These are phyloP conservation scores for Coleophoma eucalyptorum DNA, from an alignment of 2,329 filamentous ascomycete genomes.

Conservation along the genomic window DNA sequence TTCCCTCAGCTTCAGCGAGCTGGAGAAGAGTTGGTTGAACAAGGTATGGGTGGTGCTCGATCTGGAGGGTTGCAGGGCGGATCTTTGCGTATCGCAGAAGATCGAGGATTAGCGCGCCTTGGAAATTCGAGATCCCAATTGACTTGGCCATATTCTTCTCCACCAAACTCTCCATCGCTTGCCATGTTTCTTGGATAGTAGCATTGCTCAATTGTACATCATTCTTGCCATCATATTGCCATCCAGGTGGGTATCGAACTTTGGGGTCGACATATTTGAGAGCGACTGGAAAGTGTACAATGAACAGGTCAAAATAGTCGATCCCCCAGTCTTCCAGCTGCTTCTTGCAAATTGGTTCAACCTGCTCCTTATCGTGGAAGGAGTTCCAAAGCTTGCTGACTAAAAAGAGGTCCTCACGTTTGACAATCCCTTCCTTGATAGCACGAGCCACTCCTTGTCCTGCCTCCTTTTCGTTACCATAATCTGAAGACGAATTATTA, in stretches of 20 bases:
- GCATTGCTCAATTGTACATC: conserved; percentile 64
- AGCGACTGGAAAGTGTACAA: conserved; percentile 86
- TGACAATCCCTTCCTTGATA: conserved; percentile 77
- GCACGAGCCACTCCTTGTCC: conserved; percentile 75
- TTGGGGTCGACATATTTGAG: conserved; percentile 80
- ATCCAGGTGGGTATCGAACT: conserved; percentile 76
- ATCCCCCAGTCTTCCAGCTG: conserved; percentile 80
- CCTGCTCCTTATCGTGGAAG: conserved; percentile 78
- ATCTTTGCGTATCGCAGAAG: conserved; percentile 74
- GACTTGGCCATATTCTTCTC: conserved; percentile 63
- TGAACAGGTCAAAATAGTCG: conserved; percentile 87
- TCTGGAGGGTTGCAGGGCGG: conserved; percentile 73
- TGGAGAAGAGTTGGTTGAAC: conserved; percentile 69
- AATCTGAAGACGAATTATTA: conserved; percentile 29
- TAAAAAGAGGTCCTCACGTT: conserved; percentile 85
- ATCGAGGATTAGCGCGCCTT: conserved; percentile 73
- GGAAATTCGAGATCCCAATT: conserved; percentile 84
- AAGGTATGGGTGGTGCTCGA: conserved; percentile 89
- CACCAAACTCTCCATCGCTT: conserved; percentile 73
- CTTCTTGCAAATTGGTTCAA: conserved; percentile 70
- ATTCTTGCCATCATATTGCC: conserved; percentile 61
- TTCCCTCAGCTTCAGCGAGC: conserved; percentile 65
- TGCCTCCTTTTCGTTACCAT: conserved; percentile 77
- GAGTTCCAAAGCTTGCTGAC: conserved; percentile 92
- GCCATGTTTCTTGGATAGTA: conserved; percentile 78